Conservation (phyloP, 2,329 filamentous ascomycete species). For the Penicillium sp. region DNA sequence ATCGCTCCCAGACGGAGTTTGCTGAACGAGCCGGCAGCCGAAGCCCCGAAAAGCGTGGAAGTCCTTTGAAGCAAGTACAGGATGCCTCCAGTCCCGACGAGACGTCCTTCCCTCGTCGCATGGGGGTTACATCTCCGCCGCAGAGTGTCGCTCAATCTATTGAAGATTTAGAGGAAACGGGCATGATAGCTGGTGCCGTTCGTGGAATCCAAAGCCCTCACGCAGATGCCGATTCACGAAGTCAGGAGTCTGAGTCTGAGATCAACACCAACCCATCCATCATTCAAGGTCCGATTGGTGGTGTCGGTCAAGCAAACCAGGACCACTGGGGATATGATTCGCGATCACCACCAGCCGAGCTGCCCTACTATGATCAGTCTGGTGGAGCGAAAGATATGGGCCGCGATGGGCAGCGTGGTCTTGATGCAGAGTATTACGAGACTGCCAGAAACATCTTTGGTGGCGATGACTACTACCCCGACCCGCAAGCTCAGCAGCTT, state of each 20-base stretch:
- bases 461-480: conserved; percentile 38
- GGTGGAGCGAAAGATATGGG: conserved; percentile 56
- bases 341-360: conserved; percentile 50
- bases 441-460: conserved; percentile 38
- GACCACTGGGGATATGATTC: conserved; percentile 58
- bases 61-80: conserved; percentile 47
- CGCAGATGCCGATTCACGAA: conserved; percentile 70
- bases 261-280: conserved; percentile 82
- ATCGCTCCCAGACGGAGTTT: conserved; percentile 46
- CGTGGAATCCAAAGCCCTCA: conserved; percentile 69
- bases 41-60: conserved; percentile 39
- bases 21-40: conserved; percentile 39
- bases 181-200: conserved; percentile 66
- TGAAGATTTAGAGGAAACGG: conserved; percentile 42
- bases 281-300: conserved; percentile 70
- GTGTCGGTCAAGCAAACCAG: conserved; percentile 47
- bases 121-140: conserved; percentile 50
- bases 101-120: conserved; percentile 40
- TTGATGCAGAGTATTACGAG: conserved; percentile 65
- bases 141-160: conserved; percentile 54
- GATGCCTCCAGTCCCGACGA: conserved; percentile 37
- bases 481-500: conserved; percentile 37
- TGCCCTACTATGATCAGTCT: conserved; percentile 37
- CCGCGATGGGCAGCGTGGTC: conserved; percentile 55
- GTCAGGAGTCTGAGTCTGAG: conserved; percentile 56